Percentiles rank a stretch among this genome's conserved stretches.
phyloP scores from a whole-genome alignment of 352 stramenopile genomes.

The Pythium pyrilobum region DNA sequence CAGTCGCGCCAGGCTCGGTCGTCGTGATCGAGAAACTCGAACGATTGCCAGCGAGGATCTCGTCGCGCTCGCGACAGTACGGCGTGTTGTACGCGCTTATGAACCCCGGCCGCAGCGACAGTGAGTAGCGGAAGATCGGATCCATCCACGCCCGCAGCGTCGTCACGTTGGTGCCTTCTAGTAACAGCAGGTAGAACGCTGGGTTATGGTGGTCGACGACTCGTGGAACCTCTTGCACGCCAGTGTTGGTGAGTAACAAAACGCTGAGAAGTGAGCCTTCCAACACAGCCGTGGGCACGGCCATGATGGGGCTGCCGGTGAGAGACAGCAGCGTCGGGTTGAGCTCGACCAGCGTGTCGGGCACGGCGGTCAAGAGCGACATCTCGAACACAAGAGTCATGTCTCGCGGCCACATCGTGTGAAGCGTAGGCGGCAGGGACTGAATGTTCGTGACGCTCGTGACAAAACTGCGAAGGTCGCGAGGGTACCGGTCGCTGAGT shows the following conservation, averaged over 20 bases:
- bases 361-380: constrained; percentile 6
- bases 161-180: too few relatives aligned
- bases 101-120: neutral
- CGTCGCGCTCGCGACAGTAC: neutral
- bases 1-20: too few relatives aligned
- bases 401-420: neutral
- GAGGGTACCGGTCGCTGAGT: neutral
- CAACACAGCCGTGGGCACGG: too few relatives aligned
- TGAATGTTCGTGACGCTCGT: constrained; percentile 6
- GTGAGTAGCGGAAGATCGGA: too few relatives aligned
- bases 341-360: neutral
- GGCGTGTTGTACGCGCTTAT: neutral
- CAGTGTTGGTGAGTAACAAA: too few relatives aligned
- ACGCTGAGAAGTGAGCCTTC: too few relatives aligned
- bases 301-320: neutral
- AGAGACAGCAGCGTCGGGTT: neutral
- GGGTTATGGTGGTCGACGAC: too few relatives aligned
- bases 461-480: neutral
- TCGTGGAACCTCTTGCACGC: too few relatives aligned
- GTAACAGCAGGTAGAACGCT: too few relatives aligned
- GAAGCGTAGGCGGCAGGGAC: neutral
- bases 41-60: neutral
- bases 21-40: neutral
- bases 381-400: constrained; percentile 12
- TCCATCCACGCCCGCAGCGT: too few relatives aligned